Conservation (phyloP, 768 basidiomycete genomes). For the Dioszegia crocea region DNA sequence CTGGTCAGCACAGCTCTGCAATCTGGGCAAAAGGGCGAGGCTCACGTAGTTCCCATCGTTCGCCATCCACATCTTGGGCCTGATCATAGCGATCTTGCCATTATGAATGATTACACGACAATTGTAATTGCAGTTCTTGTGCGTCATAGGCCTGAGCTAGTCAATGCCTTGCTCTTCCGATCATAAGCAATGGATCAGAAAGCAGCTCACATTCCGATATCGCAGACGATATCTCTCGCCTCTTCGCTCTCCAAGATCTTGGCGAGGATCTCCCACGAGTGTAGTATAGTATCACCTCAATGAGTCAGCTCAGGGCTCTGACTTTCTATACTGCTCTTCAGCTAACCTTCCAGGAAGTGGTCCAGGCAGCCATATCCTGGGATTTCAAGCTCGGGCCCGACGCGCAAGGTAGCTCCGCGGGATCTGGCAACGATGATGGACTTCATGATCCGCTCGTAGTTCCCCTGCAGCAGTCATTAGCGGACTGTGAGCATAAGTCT, state of each 20-base stretch:
- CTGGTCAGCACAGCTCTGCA: background rate
- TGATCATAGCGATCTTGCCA: slow-evolving; percentile 81
- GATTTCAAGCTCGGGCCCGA: slow-evolving; percentile 95
- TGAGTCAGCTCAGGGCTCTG: no score
- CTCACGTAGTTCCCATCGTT: slow-evolving; percentile 94
- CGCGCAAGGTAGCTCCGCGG: slow-evolving; percentile 80
- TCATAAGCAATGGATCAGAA: background rate
- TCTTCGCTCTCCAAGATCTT: slow-evolving; percentile 78
- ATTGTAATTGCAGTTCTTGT: slow-evolving; percentile 98
- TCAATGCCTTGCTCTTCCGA: background rate
- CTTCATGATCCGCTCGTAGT: slow-evolving; percentile 80
- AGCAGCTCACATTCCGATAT: slow-evolving; percentile 80
- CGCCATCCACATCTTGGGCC: slow-evolving; percentile 99
- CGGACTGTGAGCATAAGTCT: no score
- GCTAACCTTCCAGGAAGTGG: slow-evolving; percentile 97
- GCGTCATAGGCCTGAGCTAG: slow-evolving; percentile 75
- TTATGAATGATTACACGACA: slow-evolving; percentile 86
- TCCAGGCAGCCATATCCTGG: slow-evolving; percentile 98
- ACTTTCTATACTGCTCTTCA: no score
- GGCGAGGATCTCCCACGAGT: slow-evolving; percentile 97
- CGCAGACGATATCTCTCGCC: slow-evolving; percentile 81
- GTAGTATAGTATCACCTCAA: slow-evolving; percentile 86
- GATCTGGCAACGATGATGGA: slow-evolving; percentile 85
- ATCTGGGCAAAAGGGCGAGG: slow-evolving; percentile 53
- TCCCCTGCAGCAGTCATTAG: slow-evolving; percentile 63